A percentile compares a stretch with the other conserved stretches of the same genome.
phyloP scores from a whole-genome alignment of 345 rosid genomes.

The Brassica napus region DNA sequence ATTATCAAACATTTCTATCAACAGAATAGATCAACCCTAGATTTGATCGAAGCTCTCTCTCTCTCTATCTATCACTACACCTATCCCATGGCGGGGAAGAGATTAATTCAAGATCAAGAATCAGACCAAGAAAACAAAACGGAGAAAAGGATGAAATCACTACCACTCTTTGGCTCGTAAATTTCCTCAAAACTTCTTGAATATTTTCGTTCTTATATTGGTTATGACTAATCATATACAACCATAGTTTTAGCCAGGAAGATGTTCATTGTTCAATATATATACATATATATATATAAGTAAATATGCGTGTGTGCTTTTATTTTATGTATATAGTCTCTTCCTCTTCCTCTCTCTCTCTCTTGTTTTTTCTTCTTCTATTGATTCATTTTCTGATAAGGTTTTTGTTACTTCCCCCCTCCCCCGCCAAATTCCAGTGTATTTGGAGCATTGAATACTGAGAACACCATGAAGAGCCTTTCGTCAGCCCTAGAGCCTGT shows the following conservation, averaged over 20 bases:
- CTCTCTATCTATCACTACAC: neutral
- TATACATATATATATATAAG: neutral
- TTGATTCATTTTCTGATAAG: neutral
- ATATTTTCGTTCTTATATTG: neutral
- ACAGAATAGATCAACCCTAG: constrained; percentile 10
- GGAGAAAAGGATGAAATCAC: constrained; percentile 55
- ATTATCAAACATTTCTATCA: constrained; percentile 19
- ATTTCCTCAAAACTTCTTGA: neutral
- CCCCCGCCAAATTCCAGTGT: constrained; percentile 47
- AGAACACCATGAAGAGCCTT: constrained; percentile 51
- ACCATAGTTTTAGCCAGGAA: neutral
- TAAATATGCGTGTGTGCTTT: neutral
- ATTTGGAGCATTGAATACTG: constrained; percentile 52
- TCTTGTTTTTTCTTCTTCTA: neutral
- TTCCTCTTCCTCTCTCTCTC: neutral
- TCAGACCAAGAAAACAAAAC: constrained; percentile 46
- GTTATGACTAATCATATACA: neutral
- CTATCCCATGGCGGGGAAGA: constrained; percentile 63
- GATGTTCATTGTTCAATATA: neutral
- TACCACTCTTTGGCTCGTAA: constrained; percentile 74
- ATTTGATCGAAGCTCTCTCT: constrained; percentile 11
- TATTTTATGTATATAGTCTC: constrained; percentile 11
- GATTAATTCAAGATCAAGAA: constrained; percentile 43
- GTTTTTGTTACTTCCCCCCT: neutral
- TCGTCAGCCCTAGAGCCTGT: constrained; percentile 72